Percentiles rank a stretch among this genome's conserved stretches.
phyloP scores from a whole-genome alignment of 345 rosid genomes.

The Arabidopsis suecica region DNA sequence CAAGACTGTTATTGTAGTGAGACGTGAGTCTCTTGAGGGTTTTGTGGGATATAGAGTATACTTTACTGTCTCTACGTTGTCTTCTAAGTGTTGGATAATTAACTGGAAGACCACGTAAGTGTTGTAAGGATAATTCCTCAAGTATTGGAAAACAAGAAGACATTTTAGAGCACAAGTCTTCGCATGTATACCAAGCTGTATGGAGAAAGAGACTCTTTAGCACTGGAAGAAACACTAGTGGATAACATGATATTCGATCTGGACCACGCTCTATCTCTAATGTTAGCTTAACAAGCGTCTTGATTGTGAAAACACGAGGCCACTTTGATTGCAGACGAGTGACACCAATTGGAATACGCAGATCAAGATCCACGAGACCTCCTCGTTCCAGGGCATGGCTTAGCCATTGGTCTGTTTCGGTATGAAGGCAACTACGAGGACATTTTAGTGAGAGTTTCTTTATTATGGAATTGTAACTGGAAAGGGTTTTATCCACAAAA shows the following conservation, averaged over 20 bases:
- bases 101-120: no score
- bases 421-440: neutral
- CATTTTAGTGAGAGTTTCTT: slow-evolving; percentile 19
- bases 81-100: no score
- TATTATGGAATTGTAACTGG: neutral
- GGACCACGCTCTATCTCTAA: no score
- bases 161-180: no score
- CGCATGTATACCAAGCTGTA: no score
- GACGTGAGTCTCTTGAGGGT: slow-evolving; percentile 19
- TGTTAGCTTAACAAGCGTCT: no score
- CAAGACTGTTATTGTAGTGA: neutral
- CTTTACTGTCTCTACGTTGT: no score
- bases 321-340: neutral
- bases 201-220: no score
- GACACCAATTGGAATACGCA: neutral
- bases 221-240: no score
- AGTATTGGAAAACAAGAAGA: no score
- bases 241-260: no score
- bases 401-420: neutral
- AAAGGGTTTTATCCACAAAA: slow-evolving; percentile 1
- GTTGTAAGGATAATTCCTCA: neutral
- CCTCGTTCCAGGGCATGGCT: neutral
- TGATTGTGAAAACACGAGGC: neutral
- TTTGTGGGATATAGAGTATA: slow-evolving; percentile 1
- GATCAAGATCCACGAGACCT: slow-evolving; percentile 20